Conservation (phyloP, 1,139 yeast genomes). For the Scheffersomyces illinoinensis region DNA sequence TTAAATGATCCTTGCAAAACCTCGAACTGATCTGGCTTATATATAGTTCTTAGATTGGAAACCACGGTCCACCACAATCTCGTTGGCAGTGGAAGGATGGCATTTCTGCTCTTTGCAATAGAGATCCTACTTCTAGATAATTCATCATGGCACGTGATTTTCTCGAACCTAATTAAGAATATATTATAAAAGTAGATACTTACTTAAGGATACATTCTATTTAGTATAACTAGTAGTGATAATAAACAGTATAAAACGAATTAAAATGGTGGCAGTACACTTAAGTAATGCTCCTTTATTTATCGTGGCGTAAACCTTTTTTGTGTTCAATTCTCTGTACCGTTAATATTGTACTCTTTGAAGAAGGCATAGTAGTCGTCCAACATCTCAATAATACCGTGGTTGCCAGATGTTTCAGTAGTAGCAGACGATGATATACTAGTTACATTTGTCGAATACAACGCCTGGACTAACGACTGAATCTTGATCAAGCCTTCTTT, state of each 20-base stretch:
- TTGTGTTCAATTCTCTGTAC: conserved; percentile 36
- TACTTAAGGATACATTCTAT: neutral
- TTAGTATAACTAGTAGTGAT: neutral
- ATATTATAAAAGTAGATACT: neutral
- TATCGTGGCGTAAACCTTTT: neutral
- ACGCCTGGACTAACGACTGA: conserved; percentile 73
- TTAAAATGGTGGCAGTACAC: neutral
- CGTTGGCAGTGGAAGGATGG: neutral
- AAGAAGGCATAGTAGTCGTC: conserved; percentile 52
- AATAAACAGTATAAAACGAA: neutral
- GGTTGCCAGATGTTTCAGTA: conserved; percentile 34
- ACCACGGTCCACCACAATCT: neutral
- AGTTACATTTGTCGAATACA: conserved; percentile 41
- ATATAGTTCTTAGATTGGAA: neutral
- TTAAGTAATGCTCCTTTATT: neutral
- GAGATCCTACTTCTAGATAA: neutral
- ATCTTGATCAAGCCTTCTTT: conserved; percentile 80
- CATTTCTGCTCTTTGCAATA: neutral
- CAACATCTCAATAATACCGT: conserved; percentile 64
- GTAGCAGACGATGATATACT: conserved; percentile 13
- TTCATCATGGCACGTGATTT: conserved; percentile 15
- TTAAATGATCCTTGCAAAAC: neutral
- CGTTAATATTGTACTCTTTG: conserved; percentile 45
- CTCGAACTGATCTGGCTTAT: neutral
- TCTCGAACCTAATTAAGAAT: neutral